Conservation (phyloP, 2,329 filamentous ascomycete species). For the Cytospora paraplurivora region DNA sequence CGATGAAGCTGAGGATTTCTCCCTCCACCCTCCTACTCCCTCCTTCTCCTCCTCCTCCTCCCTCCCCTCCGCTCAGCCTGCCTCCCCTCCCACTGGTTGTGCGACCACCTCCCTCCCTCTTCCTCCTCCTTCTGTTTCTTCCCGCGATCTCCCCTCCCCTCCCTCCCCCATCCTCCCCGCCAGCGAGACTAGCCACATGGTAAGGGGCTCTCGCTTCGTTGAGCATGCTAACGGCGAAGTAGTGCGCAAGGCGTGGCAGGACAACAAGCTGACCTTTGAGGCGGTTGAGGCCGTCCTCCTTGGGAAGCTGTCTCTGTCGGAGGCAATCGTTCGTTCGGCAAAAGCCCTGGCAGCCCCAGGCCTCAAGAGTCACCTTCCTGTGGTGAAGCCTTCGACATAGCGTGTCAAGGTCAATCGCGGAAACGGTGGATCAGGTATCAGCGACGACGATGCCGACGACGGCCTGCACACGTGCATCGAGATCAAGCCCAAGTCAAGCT, state of each 20-base stretch:
- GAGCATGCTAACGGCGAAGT: background rate
- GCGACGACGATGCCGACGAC: constrained; percentile 8
- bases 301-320: constrained; percentile 1
- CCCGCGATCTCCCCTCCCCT: background rate
- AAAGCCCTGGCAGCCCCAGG: constrained; percentile 10
- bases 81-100: background rate
- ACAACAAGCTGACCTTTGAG: background rate
- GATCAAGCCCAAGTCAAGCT: constrained; percentile 1
- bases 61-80: background rate
- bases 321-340: constrained; percentile 14
- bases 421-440: constrained; percentile 7
- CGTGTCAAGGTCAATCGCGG: background rate
- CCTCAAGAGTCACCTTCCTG: constrained; percentile 2
- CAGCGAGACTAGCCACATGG: constrained; percentile 10
- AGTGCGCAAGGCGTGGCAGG: background rate
- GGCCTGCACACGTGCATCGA: background rate
- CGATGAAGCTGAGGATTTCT: constrained; percentile 4
- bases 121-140: background rate
- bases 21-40: background rate
- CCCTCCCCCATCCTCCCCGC: background rate
- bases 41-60: background rate
- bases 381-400: constrained; percentile 4
- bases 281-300: constrained; percentile 8
- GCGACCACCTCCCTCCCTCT: background rate
- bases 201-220: constrained; percentile 4